Conservation (phyloP, 495 filamentous ascomycete species). For the Daldinia concentrica region DNA sequence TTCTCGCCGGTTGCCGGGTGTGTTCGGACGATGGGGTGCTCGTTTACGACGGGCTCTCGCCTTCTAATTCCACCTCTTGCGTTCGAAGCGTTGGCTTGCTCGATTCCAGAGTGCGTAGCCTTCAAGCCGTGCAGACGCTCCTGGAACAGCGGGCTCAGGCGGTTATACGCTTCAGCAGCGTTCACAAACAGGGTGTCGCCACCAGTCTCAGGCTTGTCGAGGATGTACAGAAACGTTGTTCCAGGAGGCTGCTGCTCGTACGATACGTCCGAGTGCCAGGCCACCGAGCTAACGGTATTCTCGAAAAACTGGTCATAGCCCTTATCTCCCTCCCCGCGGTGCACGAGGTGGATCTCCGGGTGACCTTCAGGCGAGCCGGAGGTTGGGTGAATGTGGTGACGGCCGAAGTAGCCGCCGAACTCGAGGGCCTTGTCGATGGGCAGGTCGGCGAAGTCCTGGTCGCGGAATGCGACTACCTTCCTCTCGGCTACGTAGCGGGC, state of each 20-base stretch:
- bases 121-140: slow-evolving; percentile 79
- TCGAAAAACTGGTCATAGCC: slow-evolving; percentile 67
- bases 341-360: slow-evolving; percentile 82
- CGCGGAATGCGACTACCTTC: slow-evolving; percentile 82
- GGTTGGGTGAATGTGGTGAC: slow-evolving; percentile 84
- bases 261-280: slow-evolving; percentile 85
- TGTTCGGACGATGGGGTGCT: slow-evolving; percentile 81
- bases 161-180: slow-evolving; percentile 77
- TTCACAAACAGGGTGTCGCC: slow-evolving; percentile 83
- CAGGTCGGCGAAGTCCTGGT: slow-evolving; percentile 81
- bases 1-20: slow-evolving; percentile 88
- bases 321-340: slow-evolving; percentile 73
- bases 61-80: slow-evolving; percentile 69
- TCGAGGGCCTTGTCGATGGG: slow-evolving; percentile 73
- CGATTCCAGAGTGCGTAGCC: slow-evolving; percentile 77
- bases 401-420: slow-evolving; percentile 81
- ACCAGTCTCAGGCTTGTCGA: slow-evolving; percentile 78
- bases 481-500: slow-evolving; percentile 80
- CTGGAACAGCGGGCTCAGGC: slow-evolving; percentile 75
- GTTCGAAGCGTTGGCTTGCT: slow-evolving; percentile 70
- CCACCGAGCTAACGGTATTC: slow-evolving; percentile 71
- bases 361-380: slow-evolving; percentile 74
- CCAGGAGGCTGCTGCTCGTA: slow-evolving; percentile 88
- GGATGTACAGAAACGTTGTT: slow-evolving; percentile 81
- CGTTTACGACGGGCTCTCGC: slow-evolving; percentile 73